Evolutionary conservation across 495 filamentous ascomycete genomes (phyloP).

Genomic region (Aspergillus ellipticus): DNA sequence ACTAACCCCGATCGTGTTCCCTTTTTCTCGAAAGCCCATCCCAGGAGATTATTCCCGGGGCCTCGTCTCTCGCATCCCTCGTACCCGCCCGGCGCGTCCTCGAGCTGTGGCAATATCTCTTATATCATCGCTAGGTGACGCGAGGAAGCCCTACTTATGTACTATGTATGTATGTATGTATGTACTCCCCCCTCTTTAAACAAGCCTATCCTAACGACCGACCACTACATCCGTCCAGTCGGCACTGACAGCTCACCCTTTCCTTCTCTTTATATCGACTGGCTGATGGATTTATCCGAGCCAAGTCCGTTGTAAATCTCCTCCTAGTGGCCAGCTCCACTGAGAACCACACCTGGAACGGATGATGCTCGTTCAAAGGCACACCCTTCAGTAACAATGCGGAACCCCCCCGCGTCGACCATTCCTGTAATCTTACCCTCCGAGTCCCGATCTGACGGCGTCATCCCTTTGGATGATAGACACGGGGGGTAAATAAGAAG

Average conservation of each 20-base stretch:
- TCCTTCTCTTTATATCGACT: background rate
- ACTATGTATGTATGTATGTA: no score
- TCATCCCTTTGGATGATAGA: background rate
- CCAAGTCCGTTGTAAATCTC: slow-evolving; percentile 7
- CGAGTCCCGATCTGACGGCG: background rate
- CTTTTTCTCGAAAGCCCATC: no score
- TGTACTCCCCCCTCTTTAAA: background rate
- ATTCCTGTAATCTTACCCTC: slow-evolving; percentile 2
- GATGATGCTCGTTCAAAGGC: slow-evolving; percentile 1
- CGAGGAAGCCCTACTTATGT: background rate
- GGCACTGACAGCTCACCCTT: background rate
- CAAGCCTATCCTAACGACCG: background rate
- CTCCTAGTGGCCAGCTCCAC: slow-evolving; percentile 2
- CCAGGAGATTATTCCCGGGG: no score
- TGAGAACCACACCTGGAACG: slow-evolving; percentile 1
- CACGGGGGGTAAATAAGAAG: background rate
- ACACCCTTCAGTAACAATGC: slow-evolving; percentile 1
- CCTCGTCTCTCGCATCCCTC: no score
- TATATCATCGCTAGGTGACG: slow-evolving; percentile 10
- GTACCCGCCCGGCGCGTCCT: background rate
- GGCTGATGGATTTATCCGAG: slow-evolving; percentile 9
- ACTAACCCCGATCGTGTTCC: no score
- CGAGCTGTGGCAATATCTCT: slow-evolving; percentile 5
- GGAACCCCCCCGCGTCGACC: slow-evolving; percentile 6
- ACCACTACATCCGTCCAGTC: background rate